Percentiles rank a stretch among this genome's conserved stretches.
Evolutionary conservation across 2,329 filamentous ascomycete genomes (phyloP).

Genomic region (Ascocoryne sarcoides): DNA sequence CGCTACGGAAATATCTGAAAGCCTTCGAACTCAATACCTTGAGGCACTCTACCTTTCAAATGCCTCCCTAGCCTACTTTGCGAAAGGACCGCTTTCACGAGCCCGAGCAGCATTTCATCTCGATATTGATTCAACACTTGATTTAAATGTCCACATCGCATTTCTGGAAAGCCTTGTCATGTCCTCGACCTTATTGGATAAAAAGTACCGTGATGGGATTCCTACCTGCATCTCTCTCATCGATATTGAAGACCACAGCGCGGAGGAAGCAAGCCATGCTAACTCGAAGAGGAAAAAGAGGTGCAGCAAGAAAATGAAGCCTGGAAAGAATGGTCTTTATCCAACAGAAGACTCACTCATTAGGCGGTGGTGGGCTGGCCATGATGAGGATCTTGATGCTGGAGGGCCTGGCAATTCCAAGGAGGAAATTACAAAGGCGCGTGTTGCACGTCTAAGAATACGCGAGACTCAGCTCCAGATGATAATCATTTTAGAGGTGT

Average conservation of each 20-base stretch:
- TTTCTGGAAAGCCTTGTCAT: slow-evolving; percentile 64
- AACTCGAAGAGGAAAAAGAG: slow-evolving; percentile 37
- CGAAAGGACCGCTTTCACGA: slow-evolving; percentile 70
- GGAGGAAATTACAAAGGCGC: slow-evolving; percentile 46
- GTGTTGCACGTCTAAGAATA: slow-evolving; percentile 57
- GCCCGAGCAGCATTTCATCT: slow-evolving; percentile 62
- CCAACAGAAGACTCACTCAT: slow-evolving; percentile 56
- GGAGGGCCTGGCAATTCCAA: slow-evolving; percentile 34
- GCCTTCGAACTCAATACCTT: slow-evolving; percentile 49
- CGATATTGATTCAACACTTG: slow-evolving; percentile 49
- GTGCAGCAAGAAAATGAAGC: slow-evolving; percentile 54
- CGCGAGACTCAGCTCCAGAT: slow-evolving; percentile 75
- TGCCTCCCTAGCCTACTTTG: slow-evolving; percentile 73
- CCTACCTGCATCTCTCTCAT: slow-evolving; percentile 51
- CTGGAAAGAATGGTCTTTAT: slow-evolving; percentile 62
- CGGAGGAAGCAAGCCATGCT: slow-evolving; percentile 40
- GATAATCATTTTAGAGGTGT: slow-evolving; percentile 68
- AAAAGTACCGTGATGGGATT: slow-evolving; percentile 68
- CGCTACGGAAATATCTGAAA: slow-evolving; percentile 46
- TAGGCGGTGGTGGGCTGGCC: slow-evolving; percentile 61
- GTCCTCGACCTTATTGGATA: slow-evolving; percentile 60
- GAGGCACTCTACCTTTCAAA: slow-evolving; percentile 55
- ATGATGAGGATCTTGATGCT: slow-evolving; percentile 42
- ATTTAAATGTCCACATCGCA: slow-evolving; percentile 53
- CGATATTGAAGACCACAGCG: slow-evolving; percentile 39